Evolutionary conservation across 2,329 filamentous ascomycete genomes (phyloP).

Genomic region (Mariannaea sp.): DNA sequence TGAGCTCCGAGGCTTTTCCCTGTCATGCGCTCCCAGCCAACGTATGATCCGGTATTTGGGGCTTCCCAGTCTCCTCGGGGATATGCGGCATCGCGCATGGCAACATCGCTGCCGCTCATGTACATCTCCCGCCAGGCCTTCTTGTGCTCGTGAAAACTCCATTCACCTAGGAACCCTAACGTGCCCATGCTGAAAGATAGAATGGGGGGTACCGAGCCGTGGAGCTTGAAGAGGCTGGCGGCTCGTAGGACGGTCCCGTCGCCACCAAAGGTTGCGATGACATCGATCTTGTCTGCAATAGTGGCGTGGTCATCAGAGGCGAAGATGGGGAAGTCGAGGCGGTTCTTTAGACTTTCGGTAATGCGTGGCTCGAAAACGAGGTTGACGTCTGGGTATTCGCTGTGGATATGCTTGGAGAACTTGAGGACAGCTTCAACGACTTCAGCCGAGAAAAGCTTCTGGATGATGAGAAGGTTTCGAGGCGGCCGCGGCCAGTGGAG

Average conservation of each 20-base stretch:
- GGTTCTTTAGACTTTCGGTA: conserved; percentile 71
- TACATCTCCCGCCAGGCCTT: conserved; percentile 90
- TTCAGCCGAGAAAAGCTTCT: conserved; percentile 60
- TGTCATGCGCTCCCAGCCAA: conserved; percentile 72
- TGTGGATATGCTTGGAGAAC: conserved; percentile 73
- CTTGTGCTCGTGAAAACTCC: conserved; percentile 94
- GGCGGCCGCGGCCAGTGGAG: conserved; percentile 60
- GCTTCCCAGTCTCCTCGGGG: conserved; percentile 40
- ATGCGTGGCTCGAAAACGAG: conserved; percentile 82
- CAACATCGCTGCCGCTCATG: conserved; percentile 69
- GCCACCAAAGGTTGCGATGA: conserved; percentile 88
- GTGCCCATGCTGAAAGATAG: conserved; percentile 97
- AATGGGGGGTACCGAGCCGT: conserved; percentile 82
- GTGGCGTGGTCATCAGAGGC: conserved; percentile 54
- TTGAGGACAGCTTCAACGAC: conserved; percentile 58
- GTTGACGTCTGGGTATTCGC: conserved; percentile 79
- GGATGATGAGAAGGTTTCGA: conserved; percentile 61
- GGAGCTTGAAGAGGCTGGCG: conserved; percentile 70
- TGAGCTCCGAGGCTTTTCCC: conserved; percentile 81
- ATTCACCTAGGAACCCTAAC: conserved; percentile 91
- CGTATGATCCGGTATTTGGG: conserved; percentile 18
- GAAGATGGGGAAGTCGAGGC: conserved; percentile 76
- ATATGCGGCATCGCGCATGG: conserved; percentile 50
- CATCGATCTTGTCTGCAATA: conserved; percentile 81
- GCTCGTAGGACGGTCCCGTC: conserved; percentile 58